Percentiles rank a stretch among this genome's conserved stretches.
Evolutionary conservation across 1,139 yeast species (phyloP).

Genomic region (Blastobotrys ciferrii): DNA sequence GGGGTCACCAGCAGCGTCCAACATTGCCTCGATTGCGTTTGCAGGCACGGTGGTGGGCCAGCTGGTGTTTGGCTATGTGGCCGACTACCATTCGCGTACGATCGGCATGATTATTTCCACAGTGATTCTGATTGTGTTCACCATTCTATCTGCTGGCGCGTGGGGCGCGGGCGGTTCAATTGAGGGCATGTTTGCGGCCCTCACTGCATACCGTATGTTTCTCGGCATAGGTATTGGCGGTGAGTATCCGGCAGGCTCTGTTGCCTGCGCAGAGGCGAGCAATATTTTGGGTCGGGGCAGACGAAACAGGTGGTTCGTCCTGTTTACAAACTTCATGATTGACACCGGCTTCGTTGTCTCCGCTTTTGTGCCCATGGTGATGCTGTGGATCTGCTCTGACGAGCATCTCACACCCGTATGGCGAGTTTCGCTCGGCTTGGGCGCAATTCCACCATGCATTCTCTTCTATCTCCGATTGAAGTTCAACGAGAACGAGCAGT

Average conservation of each 20-base stretch:
- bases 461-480: slow-evolving; percentile 74
- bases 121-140: slow-evolving; percentile 64
- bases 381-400: slow-evolving; percentile 76
- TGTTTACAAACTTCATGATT: slow-evolving; percentile 88
- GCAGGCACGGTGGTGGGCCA: slow-evolving; percentile 92
- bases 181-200: slow-evolving; percentile 73
- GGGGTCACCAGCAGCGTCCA: slow-evolving; percentile 64
- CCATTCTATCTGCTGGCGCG: slow-evolving; percentile 76
- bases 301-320: slow-evolving; percentile 83
- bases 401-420: slow-evolving; percentile 77
- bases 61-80: slow-evolving; percentile 69
- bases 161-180: slow-evolving; percentile 75
- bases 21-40: slow-evolving; percentile 84
- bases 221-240: slow-evolving; percentile 77
- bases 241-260: slow-evolving; percentile 91
- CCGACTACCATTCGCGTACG: slow-evolving; percentile 78
- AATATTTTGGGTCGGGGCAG: slow-evolving; percentile 71
- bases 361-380: slow-evolving; percentile 81
- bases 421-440: slow-evolving; percentile 89
- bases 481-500: slow-evolving; percentile 70
- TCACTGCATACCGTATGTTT: slow-evolving; percentile 82
- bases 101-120: slow-evolving; percentile 79
- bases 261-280: slow-evolving; percentile 91
- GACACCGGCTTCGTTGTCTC: slow-evolving; percentile 83
- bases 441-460: slow-evolving; percentile 84